phyloP scores from a whole-genome alignment of 2,329 filamentous ascomycete genomes.

The Exophiala aquamarina region DNA sequence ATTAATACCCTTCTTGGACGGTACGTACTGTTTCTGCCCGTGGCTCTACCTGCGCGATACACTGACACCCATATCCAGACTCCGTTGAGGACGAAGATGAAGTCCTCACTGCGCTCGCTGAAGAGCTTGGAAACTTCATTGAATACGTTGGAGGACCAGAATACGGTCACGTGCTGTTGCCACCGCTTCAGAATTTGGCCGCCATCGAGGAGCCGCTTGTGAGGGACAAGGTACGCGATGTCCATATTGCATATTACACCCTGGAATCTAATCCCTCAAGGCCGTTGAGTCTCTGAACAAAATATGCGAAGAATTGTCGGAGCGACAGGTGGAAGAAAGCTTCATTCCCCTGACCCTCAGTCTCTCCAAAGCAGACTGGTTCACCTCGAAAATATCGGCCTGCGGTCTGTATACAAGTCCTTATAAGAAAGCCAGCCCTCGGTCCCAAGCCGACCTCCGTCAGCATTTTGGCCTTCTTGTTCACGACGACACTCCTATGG shows the following conservation, averaged over 20 bases:
- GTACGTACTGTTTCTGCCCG: constrained; percentile 56
- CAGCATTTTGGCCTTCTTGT: constrained; percentile 91
- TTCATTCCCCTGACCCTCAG: constrained; percentile 95
- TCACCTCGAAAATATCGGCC: constrained; percentile 97
- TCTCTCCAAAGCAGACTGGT: constrained; percentile 99
- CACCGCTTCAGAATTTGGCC: constrained; percentile 94
- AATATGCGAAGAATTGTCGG: constrained; percentile 89
- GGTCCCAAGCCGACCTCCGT: constrained; percentile 86
- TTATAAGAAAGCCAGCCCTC: constrained; percentile 84
- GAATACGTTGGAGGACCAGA: constrained; percentile 96
- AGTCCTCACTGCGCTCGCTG: constrained; percentile 92
- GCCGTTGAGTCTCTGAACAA: constrained; percentile 99
- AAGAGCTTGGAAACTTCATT: constrained; percentile 94
- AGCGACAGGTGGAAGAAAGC: constrained; percentile 92
- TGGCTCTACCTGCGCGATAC: constrained; percentile 26
- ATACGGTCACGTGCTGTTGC: constrained; percentile 92
- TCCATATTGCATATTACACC: constrained; percentile 6
- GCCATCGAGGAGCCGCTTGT: constrained; percentile 98
- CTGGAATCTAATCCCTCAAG: constrained; percentile 46
- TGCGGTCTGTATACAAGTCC: constrained; percentile 92
- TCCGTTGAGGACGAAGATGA: constrained; percentile 99
- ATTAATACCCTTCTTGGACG: constrained; percentile 97
- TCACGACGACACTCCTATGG: constrained; percentile 98
- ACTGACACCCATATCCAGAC: constrained; percentile 57
- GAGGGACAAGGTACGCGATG: constrained; percentile 77